Percentiles rank a stretch among this genome's conserved stretches.
Evolutionary conservation across 2,329 filamentous ascomycete species (phyloP).

Genomic region (Ophiostoma angusticollis): DNA sequence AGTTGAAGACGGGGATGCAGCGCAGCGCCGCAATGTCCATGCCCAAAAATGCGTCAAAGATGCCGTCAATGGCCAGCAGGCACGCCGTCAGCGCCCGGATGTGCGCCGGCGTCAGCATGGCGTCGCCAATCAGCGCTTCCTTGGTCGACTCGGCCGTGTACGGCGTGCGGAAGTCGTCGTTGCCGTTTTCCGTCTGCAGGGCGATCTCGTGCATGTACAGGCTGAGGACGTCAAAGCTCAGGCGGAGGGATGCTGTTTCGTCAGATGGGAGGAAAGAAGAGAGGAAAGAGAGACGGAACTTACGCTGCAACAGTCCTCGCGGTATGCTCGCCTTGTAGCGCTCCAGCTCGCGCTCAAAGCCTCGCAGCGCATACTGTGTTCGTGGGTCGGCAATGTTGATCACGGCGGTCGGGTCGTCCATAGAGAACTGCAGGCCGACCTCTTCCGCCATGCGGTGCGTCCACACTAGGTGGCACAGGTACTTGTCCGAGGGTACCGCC

Average conservation of each 20-base stretch:
- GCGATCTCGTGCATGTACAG: slow-evolving; percentile 68
- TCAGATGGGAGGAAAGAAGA: not conserved
- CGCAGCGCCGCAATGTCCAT: slow-evolving; percentile 48
- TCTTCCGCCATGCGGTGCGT: slow-evolving; percentile 55
- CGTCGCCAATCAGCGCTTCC: slow-evolving; percentile 28
- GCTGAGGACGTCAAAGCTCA: slow-evolving; percentile 52
- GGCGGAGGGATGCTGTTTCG: slow-evolving; percentile 41
- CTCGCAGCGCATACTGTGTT: slow-evolving; percentile 50
- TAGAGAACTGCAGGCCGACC: slow-evolving; percentile 50
- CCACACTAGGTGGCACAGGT: slow-evolving; percentile 46
- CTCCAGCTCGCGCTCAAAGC: slow-evolving; percentile 51
- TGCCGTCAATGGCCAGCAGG: slow-evolving; percentile 50
- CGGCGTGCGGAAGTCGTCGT: slow-evolving; percentile 37
- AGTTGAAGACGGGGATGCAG: slow-evolving; percentile 55
- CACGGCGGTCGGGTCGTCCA: slow-evolving; percentile 47
- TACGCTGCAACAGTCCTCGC: slow-evolving; percentile 41
- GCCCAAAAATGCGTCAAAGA: slow-evolving; percentile 51
- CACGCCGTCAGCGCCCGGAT: slow-evolving; percentile 56
- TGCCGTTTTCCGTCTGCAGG: slow-evolving; percentile 48
- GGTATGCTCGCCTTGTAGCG: slow-evolving; percentile 45
- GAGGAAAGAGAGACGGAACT: slow-evolving; percentile 19
- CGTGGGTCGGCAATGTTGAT: slow-evolving; percentile 47
- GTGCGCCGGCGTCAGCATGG: slow-evolving; percentile 40
- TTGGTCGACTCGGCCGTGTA: slow-evolving; percentile 33
- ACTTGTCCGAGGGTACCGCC: slow-evolving; percentile 42